These are phyloP conservation scores for Pleomassaria siparia DNA, from an alignment of 2,329 filamentous ascomycete species.

Conservation along the genomic window DNA sequence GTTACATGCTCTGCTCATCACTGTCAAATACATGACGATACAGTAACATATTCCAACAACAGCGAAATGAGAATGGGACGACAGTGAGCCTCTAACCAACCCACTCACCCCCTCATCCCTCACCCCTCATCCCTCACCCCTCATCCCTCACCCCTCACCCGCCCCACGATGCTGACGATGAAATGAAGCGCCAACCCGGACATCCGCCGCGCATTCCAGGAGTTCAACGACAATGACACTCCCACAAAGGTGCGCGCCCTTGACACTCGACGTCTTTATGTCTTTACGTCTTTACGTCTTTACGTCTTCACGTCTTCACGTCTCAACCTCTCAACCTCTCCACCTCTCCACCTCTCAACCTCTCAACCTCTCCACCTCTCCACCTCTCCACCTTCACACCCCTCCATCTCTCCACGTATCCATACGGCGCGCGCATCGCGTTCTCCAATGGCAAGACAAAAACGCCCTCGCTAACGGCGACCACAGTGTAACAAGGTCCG, in stretches of 20 bases:
- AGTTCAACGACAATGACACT: slow-evolving; percentile 46
- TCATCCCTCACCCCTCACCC: background rate
- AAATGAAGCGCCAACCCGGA: slow-evolving; percentile 46
- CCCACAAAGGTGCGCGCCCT: slow-evolving; percentile 39
- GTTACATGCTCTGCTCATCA: slow-evolving; percentile 1
- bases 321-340: too few relatives aligned
- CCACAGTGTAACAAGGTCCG: slow-evolving; percentile 51
- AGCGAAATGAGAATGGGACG: slow-evolving; percentile 1
- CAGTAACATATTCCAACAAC: slow-evolving; percentile 16
- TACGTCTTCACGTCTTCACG: too few relatives aligned
- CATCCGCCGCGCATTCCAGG: slow-evolving; percentile 43
- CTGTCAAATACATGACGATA: slow-evolving; percentile 13
- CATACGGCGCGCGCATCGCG: too few relatives aligned
- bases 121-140: background rate
- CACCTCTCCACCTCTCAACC: too few relatives aligned
- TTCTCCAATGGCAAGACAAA: too few relatives aligned
- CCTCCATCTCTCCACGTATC: too few relatives aligned
- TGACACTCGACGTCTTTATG: background rate
- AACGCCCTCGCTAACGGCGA: slow-evolving; percentile 4
- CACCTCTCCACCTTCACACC: too few relatives aligned
- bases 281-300: too few relatives aligned
- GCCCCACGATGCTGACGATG: slow-evolving; percentile 8
- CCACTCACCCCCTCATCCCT: background rate
- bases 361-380: too few relatives aligned
- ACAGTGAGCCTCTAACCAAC: background rate